phyloP scores from a whole-genome alignment of 495 filamentous ascomycete species.

The Sporormia fimetaria region DNA sequence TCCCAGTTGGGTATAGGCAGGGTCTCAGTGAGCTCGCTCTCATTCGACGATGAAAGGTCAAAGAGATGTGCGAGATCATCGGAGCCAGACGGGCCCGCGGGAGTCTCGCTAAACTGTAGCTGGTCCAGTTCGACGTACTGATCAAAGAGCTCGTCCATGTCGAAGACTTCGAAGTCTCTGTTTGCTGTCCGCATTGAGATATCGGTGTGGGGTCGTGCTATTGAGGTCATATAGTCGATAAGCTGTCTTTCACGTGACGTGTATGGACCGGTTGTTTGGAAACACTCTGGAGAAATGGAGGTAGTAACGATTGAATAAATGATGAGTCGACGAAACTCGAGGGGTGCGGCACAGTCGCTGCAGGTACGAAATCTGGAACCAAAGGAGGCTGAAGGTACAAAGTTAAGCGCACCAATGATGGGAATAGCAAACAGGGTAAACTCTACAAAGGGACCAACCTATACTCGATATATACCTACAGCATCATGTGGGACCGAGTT shows the following conservation, averaged over 20 bases:
- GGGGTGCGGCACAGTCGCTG: background rate
- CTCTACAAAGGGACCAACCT: constrained; percentile 14
- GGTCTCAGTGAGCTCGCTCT: constrained; percentile 20
- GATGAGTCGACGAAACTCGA: constrained; percentile 4
- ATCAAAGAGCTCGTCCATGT: constrained; percentile 34
- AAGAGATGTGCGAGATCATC: constrained; percentile 30
- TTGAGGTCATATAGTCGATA: constrained; percentile 19
- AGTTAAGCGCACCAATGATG: constrained; percentile 17
- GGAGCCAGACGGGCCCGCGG: constrained; percentile 25
- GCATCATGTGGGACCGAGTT: constrained; percentile 8
- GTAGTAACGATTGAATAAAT: background rate
- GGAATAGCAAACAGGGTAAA: constrained; percentile 21
- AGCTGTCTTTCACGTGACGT: constrained; percentile 23
- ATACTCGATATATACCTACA: constrained; percentile 25
- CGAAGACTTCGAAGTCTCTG: constrained; percentile 32
- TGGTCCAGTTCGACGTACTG: constrained; percentile 32
- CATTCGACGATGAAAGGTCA: constrained; percentile 28
- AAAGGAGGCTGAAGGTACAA: constrained; percentile 12
- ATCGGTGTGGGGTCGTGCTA: constrained; percentile 13
- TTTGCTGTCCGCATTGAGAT: constrained; percentile 29
- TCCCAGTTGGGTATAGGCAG: constrained; percentile 28
- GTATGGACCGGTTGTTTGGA: constrained; percentile 14
- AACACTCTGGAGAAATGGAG: too few species aligned
- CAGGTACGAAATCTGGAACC: too few species aligned
- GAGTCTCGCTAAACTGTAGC: constrained; percentile 27